Evolutionary conservation across 176 grass and related monocot species (phyloP), one percentile per base, ranked within the genome.

Genomic region (Hordeum marinum): DNA sequence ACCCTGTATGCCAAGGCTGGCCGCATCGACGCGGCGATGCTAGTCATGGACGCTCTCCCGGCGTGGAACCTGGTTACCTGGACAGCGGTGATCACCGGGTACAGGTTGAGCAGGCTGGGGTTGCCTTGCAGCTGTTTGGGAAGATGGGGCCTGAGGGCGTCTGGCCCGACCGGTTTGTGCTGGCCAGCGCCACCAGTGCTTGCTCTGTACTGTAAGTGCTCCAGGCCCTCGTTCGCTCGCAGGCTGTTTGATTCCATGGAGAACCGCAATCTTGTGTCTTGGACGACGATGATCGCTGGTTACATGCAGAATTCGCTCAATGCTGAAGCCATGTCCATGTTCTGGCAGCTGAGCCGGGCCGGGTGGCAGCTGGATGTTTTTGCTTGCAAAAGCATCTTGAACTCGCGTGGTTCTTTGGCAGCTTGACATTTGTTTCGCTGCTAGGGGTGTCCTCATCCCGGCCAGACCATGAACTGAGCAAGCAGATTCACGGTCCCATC

Each of bases 271-370:
- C 81, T 94, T 80, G 94, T 97, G 34, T 89, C 92, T 40, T 97
- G 94, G 94, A 97, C 92, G 39, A 91, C 94, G n/a, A 90, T 94
- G 87, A 90, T 97, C 42, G 61, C 85, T 43, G 94, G 90, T 10
- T 94, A 94, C 61, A 89, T 97, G 94, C 92, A 94, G 78, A 91
- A 83, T 54, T 89, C 88, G 32, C 90, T 72, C 21, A 66, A 91
- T 83, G 84, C 15, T 62, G 87, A 89, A 85, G 90, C 94, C 27
- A 84, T 94, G 58, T 34, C 13, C 58, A 85, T 94, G 81, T 94
- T 90, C 73, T 48, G 46, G 7, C 84, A 87, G 83, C 94, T 97
- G 92, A 89, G 27, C 59, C 77, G 3, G 21, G 82, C 75, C 61
- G 92, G 92, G 27, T 92, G 88, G 89, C 83, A 77, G 35, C 87